phyloP scores from a whole-genome alignment of 2,329 filamentous ascomycete genomes.

The Huntiella bhutanensis region DNA sequence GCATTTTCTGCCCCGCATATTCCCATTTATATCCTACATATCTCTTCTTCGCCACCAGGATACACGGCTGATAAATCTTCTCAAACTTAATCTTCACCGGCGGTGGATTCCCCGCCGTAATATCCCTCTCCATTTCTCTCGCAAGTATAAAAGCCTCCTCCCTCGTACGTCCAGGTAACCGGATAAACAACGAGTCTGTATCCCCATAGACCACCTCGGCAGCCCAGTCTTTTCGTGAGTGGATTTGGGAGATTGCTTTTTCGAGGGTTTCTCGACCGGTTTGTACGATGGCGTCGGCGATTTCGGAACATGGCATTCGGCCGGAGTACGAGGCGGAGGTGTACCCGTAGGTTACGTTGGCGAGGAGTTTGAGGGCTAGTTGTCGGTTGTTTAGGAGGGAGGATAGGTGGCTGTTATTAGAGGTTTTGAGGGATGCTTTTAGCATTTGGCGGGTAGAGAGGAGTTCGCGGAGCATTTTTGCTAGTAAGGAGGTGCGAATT shows the following conservation, averaged over 20 bases:
- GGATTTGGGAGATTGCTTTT: slow-evolving; percentile 79
- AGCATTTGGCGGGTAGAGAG: slow-evolving; percentile 95
- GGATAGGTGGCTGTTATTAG: slow-evolving; percentile 26
- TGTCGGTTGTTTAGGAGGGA: slow-evolving; percentile 84
- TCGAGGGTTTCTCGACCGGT: slow-evolving; percentile 89
- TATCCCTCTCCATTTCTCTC: slow-evolving; percentile 69
- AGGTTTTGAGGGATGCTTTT: slow-evolving; percentile 64
- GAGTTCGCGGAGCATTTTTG: slow-evolving; percentile 93
- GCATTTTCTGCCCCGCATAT: slow-evolving; percentile 49
- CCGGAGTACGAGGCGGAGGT: slow-evolving; percentile 93
- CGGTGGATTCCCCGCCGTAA: slow-evolving; percentile 77
- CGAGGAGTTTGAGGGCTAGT: slow-evolving; percentile 81
- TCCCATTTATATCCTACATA: slow-evolving; percentile 99
- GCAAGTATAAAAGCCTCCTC: slow-evolving; percentile 86
- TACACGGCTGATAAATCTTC: slow-evolving; percentile 92
- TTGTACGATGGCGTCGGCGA: slow-evolving; percentile 95
- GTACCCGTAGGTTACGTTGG: slow-evolving; percentile 98
- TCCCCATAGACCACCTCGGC: slow-evolving; percentile 97
- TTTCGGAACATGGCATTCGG: slow-evolving; percentile 93
- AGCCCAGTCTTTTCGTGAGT: slow-evolving; percentile 70
- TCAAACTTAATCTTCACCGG: slow-evolving; percentile 96
- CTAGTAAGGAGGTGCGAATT: slow-evolving; percentile 74
- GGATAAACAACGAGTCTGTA: slow-evolving; percentile 85
- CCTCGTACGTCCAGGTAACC: slow-evolving; percentile 69
- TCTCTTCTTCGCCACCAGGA: slow-evolving; percentile 87